A percentile compares a stretch with the other conserved stretches of the same genome.
Evolutionary conservation across 169 alveolate species (phyloP).

Genomic region (Cystoisospora suis): DNA sequence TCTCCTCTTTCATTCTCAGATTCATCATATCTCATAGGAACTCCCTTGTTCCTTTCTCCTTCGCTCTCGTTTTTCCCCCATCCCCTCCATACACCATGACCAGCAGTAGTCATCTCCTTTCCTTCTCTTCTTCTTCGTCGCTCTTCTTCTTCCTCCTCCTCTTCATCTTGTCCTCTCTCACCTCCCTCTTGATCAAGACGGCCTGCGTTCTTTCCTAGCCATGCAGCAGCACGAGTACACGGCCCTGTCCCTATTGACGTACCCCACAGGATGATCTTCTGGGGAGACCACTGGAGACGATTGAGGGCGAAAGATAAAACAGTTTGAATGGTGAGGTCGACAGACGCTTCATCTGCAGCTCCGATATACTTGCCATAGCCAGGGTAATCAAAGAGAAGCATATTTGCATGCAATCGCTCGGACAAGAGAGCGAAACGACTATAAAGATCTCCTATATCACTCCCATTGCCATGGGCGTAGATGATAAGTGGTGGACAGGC

Average conservation of each 20-base stretch:
- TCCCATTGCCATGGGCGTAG: constrained; percentile 77
- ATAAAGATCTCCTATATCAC: constrained; percentile 69
- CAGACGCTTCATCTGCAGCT: constrained; percentile 72
- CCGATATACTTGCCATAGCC: constrained; percentile 61
- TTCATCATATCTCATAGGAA: background rate
- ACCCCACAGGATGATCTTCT: constrained; percentile 72
- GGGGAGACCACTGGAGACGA: constrained; percentile 71
- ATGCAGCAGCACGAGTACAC: constrained; percentile 70
- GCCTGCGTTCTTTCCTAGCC: background rate
- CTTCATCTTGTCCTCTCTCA: background rate
- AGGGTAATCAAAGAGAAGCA: constrained; percentile 74
- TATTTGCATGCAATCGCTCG: constrained; percentile 57
- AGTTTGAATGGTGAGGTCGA: constrained; percentile 66
- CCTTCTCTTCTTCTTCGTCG: background rate
- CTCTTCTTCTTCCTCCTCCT: background rate
- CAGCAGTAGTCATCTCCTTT: background rate
- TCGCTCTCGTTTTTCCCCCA: background rate
- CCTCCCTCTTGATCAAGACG: background rate
- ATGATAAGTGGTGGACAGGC: constrained; percentile 56
- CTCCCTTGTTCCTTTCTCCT: background rate
- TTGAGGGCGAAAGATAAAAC: constrained; percentile 61
- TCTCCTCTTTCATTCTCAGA: too few species aligned
- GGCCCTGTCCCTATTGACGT: constrained; percentile 78
- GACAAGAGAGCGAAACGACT: constrained; percentile 56
- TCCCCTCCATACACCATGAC: background rate